These are phyloP conservation scores for Monilinia polystroma DNA, from an alignment of 2,329 filamentous ascomycete genomes.

Conservation along the genomic window DNA sequence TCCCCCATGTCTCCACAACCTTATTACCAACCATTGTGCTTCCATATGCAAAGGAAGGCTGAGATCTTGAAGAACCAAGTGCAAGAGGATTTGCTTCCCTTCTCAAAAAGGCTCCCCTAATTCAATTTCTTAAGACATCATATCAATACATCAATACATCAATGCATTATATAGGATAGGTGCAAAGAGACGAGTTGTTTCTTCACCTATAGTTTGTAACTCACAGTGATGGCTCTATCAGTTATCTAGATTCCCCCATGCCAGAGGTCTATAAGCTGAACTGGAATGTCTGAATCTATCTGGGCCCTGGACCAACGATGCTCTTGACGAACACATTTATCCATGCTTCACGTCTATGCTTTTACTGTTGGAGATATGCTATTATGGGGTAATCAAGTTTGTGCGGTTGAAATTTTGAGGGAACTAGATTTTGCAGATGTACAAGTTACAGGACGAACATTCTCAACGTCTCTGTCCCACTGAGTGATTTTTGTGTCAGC, in stretches of 20 bases:
- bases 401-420: not conserved
- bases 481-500: not conserved
- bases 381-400: not conserved
- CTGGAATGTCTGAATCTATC: not conserved
- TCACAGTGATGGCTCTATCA: not conserved
- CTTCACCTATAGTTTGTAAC: not conserved
- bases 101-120: not conserved
- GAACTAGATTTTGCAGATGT: not conserved
- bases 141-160: not conserved
- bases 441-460: not conserved
- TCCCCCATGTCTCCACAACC: not conserved
- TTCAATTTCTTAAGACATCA: not conserved
- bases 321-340: conserved; percentile 1
- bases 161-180: not conserved
- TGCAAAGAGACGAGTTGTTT: not conserved
- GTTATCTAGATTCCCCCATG: not conserved
- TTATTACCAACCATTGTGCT: not conserved
- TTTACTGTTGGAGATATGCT: not conserved
- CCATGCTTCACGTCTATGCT: not conserved
- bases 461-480: not conserved
- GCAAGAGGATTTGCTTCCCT: not conserved
- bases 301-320: not conserved
- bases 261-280: not conserved
- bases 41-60: not conserved
- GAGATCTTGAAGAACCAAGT: not conserved